A percentile compares a stretch with the other conserved stretches of the same genome.
Evolutionary conservation across 495 filamentous ascomycete genomes (phyloP).

Genomic region (Emericellopsis terricola): DNA sequence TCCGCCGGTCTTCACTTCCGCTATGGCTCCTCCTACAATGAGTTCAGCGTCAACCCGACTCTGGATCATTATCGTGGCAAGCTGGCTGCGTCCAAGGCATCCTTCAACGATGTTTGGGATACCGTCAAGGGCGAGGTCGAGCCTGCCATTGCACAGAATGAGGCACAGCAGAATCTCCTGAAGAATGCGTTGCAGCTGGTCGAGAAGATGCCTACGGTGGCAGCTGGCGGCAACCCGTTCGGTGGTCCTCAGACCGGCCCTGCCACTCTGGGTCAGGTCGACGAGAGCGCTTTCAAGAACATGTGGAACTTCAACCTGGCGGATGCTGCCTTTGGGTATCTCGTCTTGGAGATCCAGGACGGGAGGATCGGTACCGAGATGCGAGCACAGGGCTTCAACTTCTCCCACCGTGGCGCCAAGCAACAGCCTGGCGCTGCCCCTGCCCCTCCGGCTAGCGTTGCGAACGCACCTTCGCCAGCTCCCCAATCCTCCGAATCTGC

Average conservation of each 20-base stretch:
- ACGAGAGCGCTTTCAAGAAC: constrained; percentile 99
- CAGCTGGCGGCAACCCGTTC: constrained; percentile 91
- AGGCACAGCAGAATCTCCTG: constrained; percentile 76
- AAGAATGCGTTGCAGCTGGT: constrained; percentile 82
- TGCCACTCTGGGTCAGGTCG: constrained; percentile 65
- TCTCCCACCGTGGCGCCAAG: constrained; percentile 71
- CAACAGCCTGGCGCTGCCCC: constrained; percentile 20
- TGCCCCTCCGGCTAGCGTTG: constrained; percentile 12
- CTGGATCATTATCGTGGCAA: constrained; percentile 98
- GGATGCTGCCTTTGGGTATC: constrained; percentile 90
- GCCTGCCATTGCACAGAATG: constrained; percentile 79
- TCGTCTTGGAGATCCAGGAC: constrained; percentile 85
- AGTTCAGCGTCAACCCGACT: constrained; percentile 97
- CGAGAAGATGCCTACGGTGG: constrained; percentile 85
- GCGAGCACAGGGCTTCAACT: constrained; percentile 98
- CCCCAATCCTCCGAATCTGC: constrained; percentile 15
- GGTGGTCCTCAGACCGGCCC: constrained; percentile 66
- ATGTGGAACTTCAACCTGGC: constrained; percentile 99
- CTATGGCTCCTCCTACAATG: constrained; percentile 98
- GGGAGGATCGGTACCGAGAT: constrained; percentile 96
- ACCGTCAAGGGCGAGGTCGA: constrained; percentile 92
- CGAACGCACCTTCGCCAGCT: constrained; percentile 15
- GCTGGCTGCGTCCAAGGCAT: constrained; percentile 96
- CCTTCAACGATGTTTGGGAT: constrained; percentile 99
- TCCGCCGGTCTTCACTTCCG: constrained; percentile 97